A percentile compares a stretch with the other conserved stretches of the same genome.
These are phyloP conservation scores for Xylariaceae sp. DNA, from an alignment of 2,329 filamentous ascomycete species.

Conservation along the genomic window DNA sequence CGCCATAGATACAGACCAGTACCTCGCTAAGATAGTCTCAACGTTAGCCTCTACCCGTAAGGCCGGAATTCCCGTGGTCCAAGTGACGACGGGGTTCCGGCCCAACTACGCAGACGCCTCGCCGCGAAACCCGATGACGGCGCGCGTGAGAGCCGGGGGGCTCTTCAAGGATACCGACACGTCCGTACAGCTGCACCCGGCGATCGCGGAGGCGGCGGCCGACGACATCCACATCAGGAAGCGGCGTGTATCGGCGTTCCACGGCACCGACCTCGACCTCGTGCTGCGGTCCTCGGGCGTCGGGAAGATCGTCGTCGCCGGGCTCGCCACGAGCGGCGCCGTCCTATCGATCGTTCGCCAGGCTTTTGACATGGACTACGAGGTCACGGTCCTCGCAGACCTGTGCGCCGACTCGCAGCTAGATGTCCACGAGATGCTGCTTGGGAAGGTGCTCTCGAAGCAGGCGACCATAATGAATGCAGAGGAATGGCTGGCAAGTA, in stretches of 20 bases:
- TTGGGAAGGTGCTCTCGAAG: constrained; percentile 42
- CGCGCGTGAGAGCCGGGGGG: constrained; percentile 27
- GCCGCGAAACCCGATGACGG: constrained; percentile 32
- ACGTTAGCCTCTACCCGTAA: constrained; percentile 36
- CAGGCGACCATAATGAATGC: constrained; percentile 38
- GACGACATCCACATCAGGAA: constrained; percentile 43
- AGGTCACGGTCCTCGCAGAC: constrained; percentile 43
- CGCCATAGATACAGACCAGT: constrained; percentile 22
- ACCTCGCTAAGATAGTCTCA: constrained; percentile 33
- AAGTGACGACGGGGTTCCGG: constrained; percentile 43
- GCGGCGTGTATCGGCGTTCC: constrained; percentile 44
- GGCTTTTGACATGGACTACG: constrained; percentile 45
- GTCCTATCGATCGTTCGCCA: constrained; percentile 46
- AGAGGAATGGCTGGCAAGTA: constrained; percentile 38
- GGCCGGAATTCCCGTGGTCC: constrained; percentile 39
- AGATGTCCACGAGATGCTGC: constrained; percentile 42
- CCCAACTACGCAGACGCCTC: constrained; percentile 40
- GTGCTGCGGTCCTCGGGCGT: constrained; percentile 40
- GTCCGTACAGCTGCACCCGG: constrained; percentile 31
- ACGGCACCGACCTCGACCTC: constrained; percentile 43
- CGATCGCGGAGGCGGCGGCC: constrained; percentile 10
- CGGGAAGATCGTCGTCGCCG: constrained; percentile 41
- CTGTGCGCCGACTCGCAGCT: constrained; percentile 43
- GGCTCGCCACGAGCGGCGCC: constrained; percentile 44
- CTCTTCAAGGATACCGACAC: constrained; percentile 35